Percentiles rank a stretch among this genome's conserved stretches.
These are phyloP conservation scores for Alternaria viburni DNA, from an alignment of 2,329 filamentous ascomycete genomes.

Conservation along the genomic window DNA sequence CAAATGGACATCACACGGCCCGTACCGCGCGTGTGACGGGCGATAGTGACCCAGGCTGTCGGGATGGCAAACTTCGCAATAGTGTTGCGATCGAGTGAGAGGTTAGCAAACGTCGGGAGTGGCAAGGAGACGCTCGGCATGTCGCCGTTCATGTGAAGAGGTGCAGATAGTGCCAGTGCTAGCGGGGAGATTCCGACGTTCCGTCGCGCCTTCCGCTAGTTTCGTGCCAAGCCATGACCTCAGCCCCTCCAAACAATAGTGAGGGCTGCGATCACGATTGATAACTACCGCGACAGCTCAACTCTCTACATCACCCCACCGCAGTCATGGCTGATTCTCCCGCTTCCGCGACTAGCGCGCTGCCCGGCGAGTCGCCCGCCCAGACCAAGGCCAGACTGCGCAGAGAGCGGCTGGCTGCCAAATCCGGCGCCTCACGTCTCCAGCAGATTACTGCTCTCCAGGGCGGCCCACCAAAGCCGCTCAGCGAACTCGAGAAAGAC, in stretches of 20 bases:
- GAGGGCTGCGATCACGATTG: not conserved
- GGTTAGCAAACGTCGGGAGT: not conserved
- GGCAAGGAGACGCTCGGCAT: not conserved
- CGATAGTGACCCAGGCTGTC: not conserved
- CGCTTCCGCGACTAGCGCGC: constrained; percentile 20
- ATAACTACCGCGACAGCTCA: not conserved
- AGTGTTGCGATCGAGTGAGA: not conserved
- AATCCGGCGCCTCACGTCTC: constrained; percentile 72
- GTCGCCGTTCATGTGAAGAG: not conserved
- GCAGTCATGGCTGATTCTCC: constrained; percentile 34
- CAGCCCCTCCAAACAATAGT: constrained; percentile 4
- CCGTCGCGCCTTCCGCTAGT: not conserved
- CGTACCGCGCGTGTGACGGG: constrained; percentile 2
- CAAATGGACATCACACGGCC: not conserved
- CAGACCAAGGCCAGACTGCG: constrained; percentile 72
- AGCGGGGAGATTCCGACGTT: not conserved
- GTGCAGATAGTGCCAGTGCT: not conserved
- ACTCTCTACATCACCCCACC: not conserved
- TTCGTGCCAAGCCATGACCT: constrained; percentile 23
- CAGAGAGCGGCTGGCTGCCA: constrained; percentile 80
- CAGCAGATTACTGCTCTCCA: constrained; percentile 75
- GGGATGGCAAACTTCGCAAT: not conserved
- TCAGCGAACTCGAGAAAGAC: constrained; percentile 44
- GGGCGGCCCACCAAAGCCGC: constrained; percentile 57
- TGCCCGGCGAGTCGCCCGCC: constrained; percentile 47